Evolutionary conservation across 805 yeast species (phyloP).

Genomic region (Saturnispora mendoncae): DNA sequence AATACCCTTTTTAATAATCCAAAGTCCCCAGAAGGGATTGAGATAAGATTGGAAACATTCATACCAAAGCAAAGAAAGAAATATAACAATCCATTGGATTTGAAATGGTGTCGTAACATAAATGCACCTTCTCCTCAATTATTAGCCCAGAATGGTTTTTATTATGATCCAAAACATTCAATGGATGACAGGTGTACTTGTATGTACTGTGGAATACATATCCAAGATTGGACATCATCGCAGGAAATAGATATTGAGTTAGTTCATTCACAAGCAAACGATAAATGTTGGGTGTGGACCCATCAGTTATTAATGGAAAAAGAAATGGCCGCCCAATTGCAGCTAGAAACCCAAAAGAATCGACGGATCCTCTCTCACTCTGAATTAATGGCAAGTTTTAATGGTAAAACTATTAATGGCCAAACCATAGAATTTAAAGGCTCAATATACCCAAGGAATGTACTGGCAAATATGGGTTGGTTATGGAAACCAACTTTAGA

Average conservation of each 20-base stretch:
- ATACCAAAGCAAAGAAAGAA: not conserved
- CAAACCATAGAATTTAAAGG: not conserved
- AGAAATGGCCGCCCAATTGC: not conserved
- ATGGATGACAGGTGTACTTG: slow-evolving; percentile 52
- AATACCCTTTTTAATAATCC: not conserved
- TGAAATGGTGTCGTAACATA: slow-evolving; percentile 12
- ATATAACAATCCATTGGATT: not conserved
- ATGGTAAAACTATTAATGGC: not conserved
- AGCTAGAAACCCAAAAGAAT: not conserved
- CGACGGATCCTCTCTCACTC: not conserved
- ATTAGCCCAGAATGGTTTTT: slow-evolving; percentile 59
- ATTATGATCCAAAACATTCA: slow-evolving; percentile 32
- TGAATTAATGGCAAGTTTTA: not conserved
- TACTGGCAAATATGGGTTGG: slow-evolving; percentile 10
- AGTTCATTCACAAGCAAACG: slow-evolving; percentile 44
- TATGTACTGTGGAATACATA: slow-evolving; percentile 50
- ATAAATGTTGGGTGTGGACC: slow-evolving; percentile 26
- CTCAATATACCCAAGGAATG: not conserved
- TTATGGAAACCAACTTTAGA: slow-evolving; percentile 11
- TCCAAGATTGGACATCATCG: slow-evolving; percentile 62
- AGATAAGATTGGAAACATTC: not conserved
- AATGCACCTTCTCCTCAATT: slow-evolving; percentile 32
- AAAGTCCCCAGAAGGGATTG: slow-evolving; percentile 2
- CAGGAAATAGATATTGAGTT: slow-evolving; percentile 47
- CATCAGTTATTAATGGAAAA: not conserved